Evolutionary conservation across 2,329 filamentous ascomycete species (phyloP).

Genomic region (Saccharata proteae): DNA sequence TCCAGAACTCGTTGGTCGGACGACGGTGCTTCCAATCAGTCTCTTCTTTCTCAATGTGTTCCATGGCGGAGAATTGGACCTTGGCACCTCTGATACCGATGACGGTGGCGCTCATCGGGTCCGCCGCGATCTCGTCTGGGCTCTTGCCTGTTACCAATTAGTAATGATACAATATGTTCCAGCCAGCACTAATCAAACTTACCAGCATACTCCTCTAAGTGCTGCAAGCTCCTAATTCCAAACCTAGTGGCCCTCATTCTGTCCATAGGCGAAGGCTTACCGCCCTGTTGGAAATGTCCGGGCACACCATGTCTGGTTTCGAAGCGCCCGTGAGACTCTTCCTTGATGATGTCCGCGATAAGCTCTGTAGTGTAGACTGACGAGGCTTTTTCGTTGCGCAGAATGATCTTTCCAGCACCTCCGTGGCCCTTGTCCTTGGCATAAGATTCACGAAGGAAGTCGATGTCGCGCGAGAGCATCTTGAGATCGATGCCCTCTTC

Average conservation of each 20-base stretch:
- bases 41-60: slow-evolving; percentile 65
- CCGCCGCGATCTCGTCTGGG: slow-evolving; percentile 55
- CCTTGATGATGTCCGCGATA: slow-evolving; percentile 89
- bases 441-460: slow-evolving; percentile 78
- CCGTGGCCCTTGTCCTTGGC: slow-evolving; percentile 74
- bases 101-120: slow-evolving; percentile 63
- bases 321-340: slow-evolving; percentile 84
- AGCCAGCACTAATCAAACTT: neutral
- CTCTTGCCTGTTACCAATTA: slow-evolving; percentile 32
- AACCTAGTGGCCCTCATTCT: slow-evolving; percentile 82
- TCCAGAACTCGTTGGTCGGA: slow-evolving; percentile 78
- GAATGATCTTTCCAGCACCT: slow-evolving; percentile 81
- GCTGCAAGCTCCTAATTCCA: slow-evolving; percentile 87
- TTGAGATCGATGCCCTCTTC: slow-evolving; percentile 91
- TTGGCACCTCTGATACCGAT: slow-evolving; percentile 88
- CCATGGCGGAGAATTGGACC: slow-evolving; percentile 77
- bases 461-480: slow-evolving; percentile 85
- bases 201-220: slow-evolving; percentile 65
- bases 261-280: slow-evolving; percentile 90
- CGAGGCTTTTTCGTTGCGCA: slow-evolving; percentile 93
- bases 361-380: slow-evolving; percentile 82
- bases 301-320: slow-evolving; percentile 76
- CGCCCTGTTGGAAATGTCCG: slow-evolving; percentile 89
- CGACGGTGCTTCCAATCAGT: slow-evolving; percentile 90
- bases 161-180: neutral